A percentile compares a stretch with the other conserved stretches of the same genome.
These are phyloP conservation scores for Isatis tinctoria DNA, from an alignment of 345 rosid species.

Conservation along the genomic window DNA sequence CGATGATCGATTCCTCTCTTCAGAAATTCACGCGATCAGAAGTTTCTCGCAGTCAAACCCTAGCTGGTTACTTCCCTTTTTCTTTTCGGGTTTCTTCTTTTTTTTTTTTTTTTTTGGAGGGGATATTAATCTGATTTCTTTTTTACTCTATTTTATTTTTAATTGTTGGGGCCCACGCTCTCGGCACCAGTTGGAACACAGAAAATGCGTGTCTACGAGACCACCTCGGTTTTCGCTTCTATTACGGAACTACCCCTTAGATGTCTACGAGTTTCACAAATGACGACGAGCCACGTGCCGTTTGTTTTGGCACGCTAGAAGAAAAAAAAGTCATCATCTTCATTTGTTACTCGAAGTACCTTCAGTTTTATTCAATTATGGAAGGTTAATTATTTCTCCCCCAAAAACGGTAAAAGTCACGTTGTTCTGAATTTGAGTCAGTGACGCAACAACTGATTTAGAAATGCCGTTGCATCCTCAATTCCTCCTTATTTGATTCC, in stretches of 20 bases:
- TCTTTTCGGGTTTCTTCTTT: background rate
- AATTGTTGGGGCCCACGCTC: background rate
- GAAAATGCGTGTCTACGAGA: slow-evolving; percentile 15
- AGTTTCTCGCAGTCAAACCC: slow-evolving; percentile 50
- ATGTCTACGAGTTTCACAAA: background rate
- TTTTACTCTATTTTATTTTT: background rate
- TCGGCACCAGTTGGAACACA: slow-evolving; percentile 19
- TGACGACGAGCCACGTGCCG: background rate
- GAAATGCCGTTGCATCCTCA: background rate
- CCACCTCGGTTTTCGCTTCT: background rate
- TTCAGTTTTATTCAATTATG: background rate
- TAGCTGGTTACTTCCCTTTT: slow-evolving; percentile 30
- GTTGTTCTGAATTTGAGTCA: background rate
- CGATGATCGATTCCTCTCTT: slow-evolving; percentile 41
- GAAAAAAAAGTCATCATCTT: background rate
- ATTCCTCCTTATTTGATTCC: background rate
- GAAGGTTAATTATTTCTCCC: background rate
- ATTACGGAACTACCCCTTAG: slow-evolving; percentile 11
- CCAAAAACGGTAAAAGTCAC: background rate
- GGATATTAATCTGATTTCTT: background rate
- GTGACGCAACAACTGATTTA: background rate
- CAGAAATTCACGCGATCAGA: slow-evolving; percentile 41
- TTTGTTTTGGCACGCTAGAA: background rate
- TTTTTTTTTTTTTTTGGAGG: background rate
- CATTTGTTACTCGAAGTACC: background rate